phyloP scores from a whole-genome alignment of 2,329 filamentous ascomycete genomes.

The Epichloe uncinata region DNA sequence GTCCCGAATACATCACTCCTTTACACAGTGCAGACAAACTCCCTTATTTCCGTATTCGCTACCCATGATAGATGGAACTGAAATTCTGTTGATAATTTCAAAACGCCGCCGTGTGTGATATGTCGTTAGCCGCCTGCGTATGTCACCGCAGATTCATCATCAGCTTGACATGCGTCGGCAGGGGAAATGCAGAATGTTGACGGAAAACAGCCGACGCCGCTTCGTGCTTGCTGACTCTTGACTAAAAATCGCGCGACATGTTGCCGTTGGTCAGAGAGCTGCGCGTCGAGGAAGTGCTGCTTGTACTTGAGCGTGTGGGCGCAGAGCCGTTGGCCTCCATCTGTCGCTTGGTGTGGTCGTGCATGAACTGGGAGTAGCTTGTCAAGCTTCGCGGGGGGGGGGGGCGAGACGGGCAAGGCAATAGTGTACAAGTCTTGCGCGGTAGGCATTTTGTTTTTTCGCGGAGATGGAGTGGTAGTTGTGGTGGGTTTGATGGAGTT shows the following conservation, averaged over 20 bases:
- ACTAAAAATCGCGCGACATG: constrained; percentile 9
- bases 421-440: constrained; percentile 26
- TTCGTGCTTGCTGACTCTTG: neutral
- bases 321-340: constrained; percentile 39
- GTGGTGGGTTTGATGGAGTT: neutral
- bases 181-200: too few species aligned
- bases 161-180: too few species aligned
- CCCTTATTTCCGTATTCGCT: neutral
- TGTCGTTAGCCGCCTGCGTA: neutral
- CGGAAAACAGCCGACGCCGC: too few species aligned
- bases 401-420: constrained; percentile 23
- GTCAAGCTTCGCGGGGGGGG: constrained; percentile 34
- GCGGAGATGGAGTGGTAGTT: neutral
- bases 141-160: neutral
- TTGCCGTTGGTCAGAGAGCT: constrained; percentile 17
- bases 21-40: neutral
- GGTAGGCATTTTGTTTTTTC: constrained; percentile 20
- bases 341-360: constrained; percentile 50
- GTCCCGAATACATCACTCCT: neutral
- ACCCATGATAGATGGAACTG: neutral
- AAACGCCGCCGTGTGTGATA: neutral
- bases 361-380: constrained; percentile 48
- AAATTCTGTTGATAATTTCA: neutral
- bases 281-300: constrained; percentile 9
- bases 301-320: constrained; percentile 8